Base-by-base conservation (phyloP, 2,329 filamentous ascomycete genomes). In the Penicillium sp. region DNA sequence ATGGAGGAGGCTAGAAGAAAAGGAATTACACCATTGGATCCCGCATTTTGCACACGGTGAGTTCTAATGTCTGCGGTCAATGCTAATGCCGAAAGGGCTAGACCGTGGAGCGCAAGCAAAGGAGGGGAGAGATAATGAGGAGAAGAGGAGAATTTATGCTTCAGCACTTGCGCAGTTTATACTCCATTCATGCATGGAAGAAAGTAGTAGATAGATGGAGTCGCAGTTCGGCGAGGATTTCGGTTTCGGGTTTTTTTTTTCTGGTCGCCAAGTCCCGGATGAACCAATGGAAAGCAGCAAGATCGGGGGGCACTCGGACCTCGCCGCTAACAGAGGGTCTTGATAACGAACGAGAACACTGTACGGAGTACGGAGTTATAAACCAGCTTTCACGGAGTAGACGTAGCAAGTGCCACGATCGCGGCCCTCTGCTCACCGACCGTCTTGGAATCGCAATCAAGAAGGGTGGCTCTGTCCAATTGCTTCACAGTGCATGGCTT, bases 261-360 rank as follows among this genome's bases (percentile, higher is more conserved):
- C 19, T 54, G 52, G 52, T 54, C 37, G 37, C 52, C 37, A 43
- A 43, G 37, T 54, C 28, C 37, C 10, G 35, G 38, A 25, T 37
- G 37, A 42, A 19, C 52, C 52, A 54, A 54, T 54, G 25, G 28
- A 42, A 25, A 43, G 14, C 8, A 35, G 51, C 16, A 25, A 16
- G 28, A 28, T 46, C 48, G 51, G 51, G 51, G 51, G 26, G 53
- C 45, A 60, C 57, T 62, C 53, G 60, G 60, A 43, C 60, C 52
- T 62, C 57, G 25, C 40, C 38, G 30, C 28, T 22, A 52, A 42
- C 52, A 54, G 38, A 54, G 37, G 45, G 37, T 35, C 16, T 35
- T 51, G 46, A 51, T 51, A 51, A 51, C 28, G 35, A 43, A 33
- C 30, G 30, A 26, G 19, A 45, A n/a, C 3, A 1, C 8, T 35